These are phyloP conservation scores for Dinochytrium kinnereticum DNA, from an alignment of 371 early-diverging fungal species.

Conservation along the genomic window DNA sequence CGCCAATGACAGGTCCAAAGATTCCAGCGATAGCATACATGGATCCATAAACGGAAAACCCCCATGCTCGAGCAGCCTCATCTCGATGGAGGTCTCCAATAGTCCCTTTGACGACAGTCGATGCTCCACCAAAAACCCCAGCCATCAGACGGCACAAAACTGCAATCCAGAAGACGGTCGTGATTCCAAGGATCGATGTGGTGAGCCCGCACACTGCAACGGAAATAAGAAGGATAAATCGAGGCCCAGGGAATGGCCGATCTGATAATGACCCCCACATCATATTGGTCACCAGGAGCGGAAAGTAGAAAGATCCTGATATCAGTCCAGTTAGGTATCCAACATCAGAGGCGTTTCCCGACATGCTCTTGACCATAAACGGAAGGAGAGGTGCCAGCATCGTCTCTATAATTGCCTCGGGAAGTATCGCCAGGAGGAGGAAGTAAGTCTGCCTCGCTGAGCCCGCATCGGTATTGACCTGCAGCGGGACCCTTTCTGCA, in stretches of 20 bases:
- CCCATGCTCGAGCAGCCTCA: conserved; percentile 41
- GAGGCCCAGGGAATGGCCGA: conserved; percentile 20
- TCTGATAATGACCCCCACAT: conserved; percentile 53
- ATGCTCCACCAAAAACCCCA: conserved; percentile 55
- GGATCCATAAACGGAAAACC: conserved; percentile 44
- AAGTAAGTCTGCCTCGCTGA: conserved; percentile 21
- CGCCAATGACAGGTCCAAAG: conserved; percentile 52
- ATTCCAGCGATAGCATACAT: conserved; percentile 46
- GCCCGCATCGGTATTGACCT: not conserved
- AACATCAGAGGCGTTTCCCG: conserved; percentile 11
- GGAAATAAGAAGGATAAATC: conserved; percentile 46
- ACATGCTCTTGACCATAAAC: conserved; percentile 39
- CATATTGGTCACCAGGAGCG: conserved; percentile 53
- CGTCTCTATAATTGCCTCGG: conserved; percentile 51
- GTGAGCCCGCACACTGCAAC: conserved; percentile 34
- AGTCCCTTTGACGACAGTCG: conserved; percentile 56
- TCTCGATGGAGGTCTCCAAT: conserved; percentile 44
- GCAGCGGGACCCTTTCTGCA: not conserved
- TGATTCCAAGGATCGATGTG: conserved; percentile 38
- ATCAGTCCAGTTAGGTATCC: conserved; percentile 48
- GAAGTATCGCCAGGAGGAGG: conserved; percentile 40
- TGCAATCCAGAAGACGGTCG: conserved; percentile 30
- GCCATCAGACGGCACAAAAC: conserved; percentile 48
- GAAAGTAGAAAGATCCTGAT: conserved; percentile 47
- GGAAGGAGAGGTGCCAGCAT: conserved; percentile 48